phyloP scores from a whole-genome alignment of 2,329 filamentous ascomycete genomes.

The Tolypocladium inflatum region DNA sequence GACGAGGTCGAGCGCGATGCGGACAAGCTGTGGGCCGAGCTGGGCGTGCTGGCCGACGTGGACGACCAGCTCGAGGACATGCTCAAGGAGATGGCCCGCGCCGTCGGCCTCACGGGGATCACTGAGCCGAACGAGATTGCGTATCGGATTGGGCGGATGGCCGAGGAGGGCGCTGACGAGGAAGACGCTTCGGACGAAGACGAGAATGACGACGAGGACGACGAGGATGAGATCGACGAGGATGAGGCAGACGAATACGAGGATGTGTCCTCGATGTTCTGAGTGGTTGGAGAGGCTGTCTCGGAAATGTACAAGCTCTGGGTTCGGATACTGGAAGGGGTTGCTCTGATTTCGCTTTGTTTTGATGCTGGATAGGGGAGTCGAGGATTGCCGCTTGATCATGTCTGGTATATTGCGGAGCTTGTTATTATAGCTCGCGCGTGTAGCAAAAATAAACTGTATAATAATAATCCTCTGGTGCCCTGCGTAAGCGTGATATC shows the following conservation, averaged over 20 bases:
- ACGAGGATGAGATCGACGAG: background rate
- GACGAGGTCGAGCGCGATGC: slow-evolving; percentile 6
- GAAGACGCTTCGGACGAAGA: background rate
- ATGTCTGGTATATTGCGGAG: too few species aligned
- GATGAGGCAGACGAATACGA: background rate
- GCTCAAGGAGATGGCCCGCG: slow-evolving; percentile 1
- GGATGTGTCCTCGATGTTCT: background rate
- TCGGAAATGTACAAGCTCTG: too few species aligned
- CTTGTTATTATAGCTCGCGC: too few species aligned
- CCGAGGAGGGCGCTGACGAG: background rate
- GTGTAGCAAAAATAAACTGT: too few species aligned
- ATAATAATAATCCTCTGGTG: too few species aligned
- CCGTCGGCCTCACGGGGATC: background rate
- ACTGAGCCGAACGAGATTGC: slow-evolving; percentile 1
- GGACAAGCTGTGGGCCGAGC: slow-evolving; percentile 5
- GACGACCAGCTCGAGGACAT: slow-evolving; percentile 6
- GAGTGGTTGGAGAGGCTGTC: background rate
- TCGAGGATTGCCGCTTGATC: too few species aligned
- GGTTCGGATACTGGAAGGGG: too few species aligned
- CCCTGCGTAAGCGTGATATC: too few species aligned
- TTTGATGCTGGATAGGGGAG: too few species aligned
- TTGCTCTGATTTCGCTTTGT: too few species aligned
- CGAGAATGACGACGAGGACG: background rate
- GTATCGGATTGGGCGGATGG: background rate
- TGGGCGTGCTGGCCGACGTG: slow-evolving; percentile 3